Conservation (phyloP, 176 grass and related monocot genomes). For the Poa annua region DNA sequence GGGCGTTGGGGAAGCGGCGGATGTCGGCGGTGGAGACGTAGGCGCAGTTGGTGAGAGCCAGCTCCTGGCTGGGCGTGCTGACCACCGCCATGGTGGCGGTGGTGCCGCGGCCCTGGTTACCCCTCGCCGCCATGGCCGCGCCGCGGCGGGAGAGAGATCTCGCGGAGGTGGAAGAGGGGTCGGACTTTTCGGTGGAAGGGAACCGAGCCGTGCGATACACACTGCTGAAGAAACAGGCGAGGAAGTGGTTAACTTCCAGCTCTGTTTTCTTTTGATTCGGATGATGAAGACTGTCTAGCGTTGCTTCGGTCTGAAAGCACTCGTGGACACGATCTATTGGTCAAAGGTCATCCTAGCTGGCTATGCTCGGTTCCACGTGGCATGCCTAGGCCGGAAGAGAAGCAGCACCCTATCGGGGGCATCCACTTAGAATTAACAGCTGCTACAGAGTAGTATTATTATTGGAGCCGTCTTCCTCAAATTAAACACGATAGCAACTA, state of each 20-base stretch:
- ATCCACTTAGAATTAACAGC: constrained; percentile 17
- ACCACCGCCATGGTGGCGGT: constrained; percentile 53
- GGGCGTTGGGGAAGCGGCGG: constrained; percentile 54
- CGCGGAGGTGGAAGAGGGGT: background rate
- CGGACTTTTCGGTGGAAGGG: too few relatives aligned
- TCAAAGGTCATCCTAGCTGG: too few relatives aligned
- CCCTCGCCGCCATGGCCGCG: constrained; percentile 57
- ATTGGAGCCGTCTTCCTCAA: background rate
- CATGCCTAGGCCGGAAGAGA: background rate
- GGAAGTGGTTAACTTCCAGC: background rate
- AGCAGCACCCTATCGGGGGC: background rate
- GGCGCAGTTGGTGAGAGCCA: constrained; percentile 87
- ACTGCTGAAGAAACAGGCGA: background rate
- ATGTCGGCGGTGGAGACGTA: constrained; percentile 71
- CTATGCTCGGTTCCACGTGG: background rate
- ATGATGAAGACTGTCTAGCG: background rate
- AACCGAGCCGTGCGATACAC: background rate
- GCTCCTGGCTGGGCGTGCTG: constrained; percentile 90
- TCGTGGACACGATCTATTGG: background rate
- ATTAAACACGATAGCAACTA: background rate
- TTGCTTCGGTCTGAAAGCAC: background rate
- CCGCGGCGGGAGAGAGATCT: constrained; percentile 43
- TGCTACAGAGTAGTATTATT: background rate
- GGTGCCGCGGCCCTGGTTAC: constrained; percentile 29
- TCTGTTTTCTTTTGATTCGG: too few relatives aligned